phyloP scores from a whole-genome alignment of 1,284 basidiomycete genomes.

The Papiliotrema laurentii region DNA sequence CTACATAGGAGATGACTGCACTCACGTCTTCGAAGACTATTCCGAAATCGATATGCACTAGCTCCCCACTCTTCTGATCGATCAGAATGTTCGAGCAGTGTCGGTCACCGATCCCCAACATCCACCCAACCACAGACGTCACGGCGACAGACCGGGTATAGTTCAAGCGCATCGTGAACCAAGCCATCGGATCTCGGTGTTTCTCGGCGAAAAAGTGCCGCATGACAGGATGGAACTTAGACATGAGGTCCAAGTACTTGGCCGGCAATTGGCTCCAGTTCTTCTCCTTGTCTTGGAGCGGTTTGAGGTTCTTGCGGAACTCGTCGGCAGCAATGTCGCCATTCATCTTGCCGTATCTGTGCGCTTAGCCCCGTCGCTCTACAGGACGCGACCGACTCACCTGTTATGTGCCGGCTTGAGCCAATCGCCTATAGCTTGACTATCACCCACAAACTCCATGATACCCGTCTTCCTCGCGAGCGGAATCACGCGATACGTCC shows the following conservation, averaged over 20 bases:
- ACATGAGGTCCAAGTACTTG: constrained; percentile 56
- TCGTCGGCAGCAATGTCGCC: constrained; percentile 3
- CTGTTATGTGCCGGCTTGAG: constrained; percentile 59
- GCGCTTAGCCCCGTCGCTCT: neutral
- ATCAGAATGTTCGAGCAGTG: constrained; percentile 91
- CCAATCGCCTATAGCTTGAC: constrained; percentile 63
- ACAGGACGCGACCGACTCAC: constrained; percentile 48
- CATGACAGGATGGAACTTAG: constrained; percentile 77
- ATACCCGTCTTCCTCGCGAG: constrained; percentile 76
- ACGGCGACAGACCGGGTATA: constrained; percentile 91
- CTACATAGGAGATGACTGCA: neutral
- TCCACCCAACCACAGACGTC: constrained; percentile 88
- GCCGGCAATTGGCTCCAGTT: constrained; percentile 45
- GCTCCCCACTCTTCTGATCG: constrained; percentile 75
- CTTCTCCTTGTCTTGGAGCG: constrained; percentile 38
- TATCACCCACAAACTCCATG: constrained; percentile 86
- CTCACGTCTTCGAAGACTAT: constrained; percentile 91
- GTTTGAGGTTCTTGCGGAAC: constrained; percentile 1
- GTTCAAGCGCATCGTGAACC: constrained; percentile 88
- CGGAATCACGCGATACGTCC: constrained; percentile 86
- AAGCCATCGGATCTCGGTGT: constrained; percentile 78
- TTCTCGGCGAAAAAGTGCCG: constrained; percentile 89
- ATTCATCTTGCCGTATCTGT: constrained; percentile 4
- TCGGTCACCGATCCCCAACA: constrained; percentile 88
- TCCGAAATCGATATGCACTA: constrained; percentile 92